Percentiles rank a stretch among this genome's conserved stretches.
Conservation (phyloP, 192 early-diverging fungal species). For the Phycomyces blakesleeanus region DNA sequence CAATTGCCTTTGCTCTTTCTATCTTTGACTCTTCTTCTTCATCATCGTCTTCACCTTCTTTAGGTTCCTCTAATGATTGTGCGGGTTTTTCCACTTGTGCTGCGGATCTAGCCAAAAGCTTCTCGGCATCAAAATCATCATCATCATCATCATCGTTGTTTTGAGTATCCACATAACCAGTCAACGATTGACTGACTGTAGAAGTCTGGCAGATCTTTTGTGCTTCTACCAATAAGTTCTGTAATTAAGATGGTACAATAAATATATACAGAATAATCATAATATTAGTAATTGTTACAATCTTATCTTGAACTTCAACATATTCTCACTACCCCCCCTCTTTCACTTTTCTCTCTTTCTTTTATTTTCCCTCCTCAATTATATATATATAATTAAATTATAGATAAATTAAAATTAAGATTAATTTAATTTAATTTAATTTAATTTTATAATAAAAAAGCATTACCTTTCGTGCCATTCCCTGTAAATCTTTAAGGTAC, state of each 20-base stretch:
- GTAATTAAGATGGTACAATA: no score
- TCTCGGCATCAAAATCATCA: slow-evolving; percentile 40
- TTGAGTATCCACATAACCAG: slow-evolving; percentile 10
- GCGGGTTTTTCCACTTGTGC: neutral
- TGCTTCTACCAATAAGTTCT: slow-evolving; percentile 13
- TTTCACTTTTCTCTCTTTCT: no score
- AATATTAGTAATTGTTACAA: no score
- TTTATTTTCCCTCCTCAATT: no score
- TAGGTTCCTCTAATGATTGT: neutral
- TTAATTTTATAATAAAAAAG: no score
- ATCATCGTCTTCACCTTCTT: no score
- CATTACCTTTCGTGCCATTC: slow-evolving; percentile 34
- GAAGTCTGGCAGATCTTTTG: slow-evolving; percentile 26
- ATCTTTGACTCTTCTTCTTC: neutral
- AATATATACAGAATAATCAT: no score
- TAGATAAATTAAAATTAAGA: no score
- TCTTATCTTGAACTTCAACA: no score
- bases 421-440: no score
- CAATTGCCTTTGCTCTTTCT: slow-evolving; percentile 1
- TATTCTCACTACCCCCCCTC: no score
- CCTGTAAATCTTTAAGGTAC: slow-evolving; percentile 35
- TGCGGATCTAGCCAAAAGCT: slow-evolving; percentile 21
- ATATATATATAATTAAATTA: no score
- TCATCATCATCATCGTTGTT: slow-evolving; percentile 20
- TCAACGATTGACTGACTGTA: slow-evolving; percentile 4